Percentiles rank a stretch among this genome's conserved stretches.
These are phyloP conservation scores for Trichoderma brevicompactum DNA, from an alignment of 2,329 filamentous ascomycete species.

Conservation along the genomic window DNA sequence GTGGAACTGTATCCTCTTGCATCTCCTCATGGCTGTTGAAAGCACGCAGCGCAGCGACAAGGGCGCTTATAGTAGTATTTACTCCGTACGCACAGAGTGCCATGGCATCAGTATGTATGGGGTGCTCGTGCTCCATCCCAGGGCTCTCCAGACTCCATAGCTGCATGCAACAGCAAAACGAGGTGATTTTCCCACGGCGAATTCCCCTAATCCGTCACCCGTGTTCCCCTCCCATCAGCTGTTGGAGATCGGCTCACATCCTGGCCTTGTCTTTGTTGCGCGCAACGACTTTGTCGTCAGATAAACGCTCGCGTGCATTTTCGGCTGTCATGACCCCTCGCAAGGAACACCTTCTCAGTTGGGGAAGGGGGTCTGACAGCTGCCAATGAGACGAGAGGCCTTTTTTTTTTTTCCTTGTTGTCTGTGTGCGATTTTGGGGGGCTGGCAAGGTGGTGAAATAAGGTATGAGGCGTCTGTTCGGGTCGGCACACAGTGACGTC, in stretches of 20 bases:
- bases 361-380: conserved; percentile 3
- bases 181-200: background rate
- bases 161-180: background rate
- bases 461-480: background rate
- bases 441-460: background rate
- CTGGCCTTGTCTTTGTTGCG: background rate
- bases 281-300: background rate
- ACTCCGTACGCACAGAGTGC: background rate
- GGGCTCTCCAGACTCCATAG: no score
- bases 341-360: conserved; percentile 11
- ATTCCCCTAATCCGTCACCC: background rate
- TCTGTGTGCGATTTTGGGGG: no score
- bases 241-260: conserved; percentile 2
- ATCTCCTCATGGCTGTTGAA: background rate
- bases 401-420: no score
- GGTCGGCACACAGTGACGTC: conserved; percentile 17
- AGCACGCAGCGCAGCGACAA: conserved; percentile 1
- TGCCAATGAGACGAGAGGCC: background rate
- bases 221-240: background rate
- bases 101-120: no score
- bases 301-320: background rate
- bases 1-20: conserved; percentile 8
- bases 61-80: conserved; percentile 12
- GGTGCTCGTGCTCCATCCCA: no score
- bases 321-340: background rate